Base-by-base conservation (phyloP, 257 asterid genomes). In the Solanum chilense region DNA sequence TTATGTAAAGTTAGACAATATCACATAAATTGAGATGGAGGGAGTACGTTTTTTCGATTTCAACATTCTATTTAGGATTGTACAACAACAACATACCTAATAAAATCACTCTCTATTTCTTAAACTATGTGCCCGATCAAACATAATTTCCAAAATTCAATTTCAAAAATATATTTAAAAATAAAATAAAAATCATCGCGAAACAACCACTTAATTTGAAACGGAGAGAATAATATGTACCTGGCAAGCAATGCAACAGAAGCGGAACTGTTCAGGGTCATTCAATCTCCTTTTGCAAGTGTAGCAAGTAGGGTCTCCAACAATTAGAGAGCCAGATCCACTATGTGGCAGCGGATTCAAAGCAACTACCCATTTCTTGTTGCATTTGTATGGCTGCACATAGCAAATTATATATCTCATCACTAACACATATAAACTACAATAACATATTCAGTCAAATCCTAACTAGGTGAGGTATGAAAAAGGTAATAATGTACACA, bases 301-400 rank as follows among this genome's bases (percentile, higher is more conserved):
- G 31, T 23, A 6, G n/a, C 90, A 87, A 35, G 88, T 56, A 14
- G 74, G 87, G 12, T 84, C 89, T n/a, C 87, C 89, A 7, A 25
- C 69, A 62, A 85, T 69, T 60, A 69, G 88, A 14, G 86, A 81
- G 35, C 92, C 92, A 2, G 92, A 90, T 0, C 92, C 92, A 60
- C 71, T 64, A 66, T 90, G 92, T 8, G 92, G 92, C 5, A 90
- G 88, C 7, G 89, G 90, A 16, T 86, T 86, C 42, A 90, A 82
- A 15, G 92, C 87, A 8, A 90, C 33, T 12, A 88, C 88, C 92
- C 88, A 88, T 23, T 86, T 90, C 62, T 90, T 88, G 84, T 88
- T 90, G 90, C 90, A 88, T 52, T 84, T 90, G 83, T 90, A 90
- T 1, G 90, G 87, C 90, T 90, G 87, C 47, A 87, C 73, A 56